Evolutionary conservation across 371 early-diverging fungal genomes (phyloP).

Genomic region (Rhizomucor pusillus): DNA sequence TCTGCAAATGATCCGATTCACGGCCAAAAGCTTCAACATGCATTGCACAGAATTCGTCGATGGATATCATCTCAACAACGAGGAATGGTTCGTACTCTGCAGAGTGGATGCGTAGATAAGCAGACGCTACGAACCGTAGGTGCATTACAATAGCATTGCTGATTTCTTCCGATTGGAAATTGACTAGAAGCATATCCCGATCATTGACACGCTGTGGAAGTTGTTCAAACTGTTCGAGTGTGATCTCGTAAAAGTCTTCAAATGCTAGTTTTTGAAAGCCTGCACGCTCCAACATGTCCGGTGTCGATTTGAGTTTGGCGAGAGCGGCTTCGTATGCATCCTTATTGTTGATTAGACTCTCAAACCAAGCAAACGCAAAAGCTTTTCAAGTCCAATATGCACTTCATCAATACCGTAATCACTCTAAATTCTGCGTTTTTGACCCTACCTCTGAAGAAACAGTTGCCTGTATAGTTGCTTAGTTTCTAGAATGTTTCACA

Average conservation of each 20-base stretch:
- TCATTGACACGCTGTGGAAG: slow-evolving; percentile 29
- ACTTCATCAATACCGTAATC: neutral
- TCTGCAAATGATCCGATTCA: slow-evolving; percentile 70
- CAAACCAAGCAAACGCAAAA: slow-evolving; percentile 70
- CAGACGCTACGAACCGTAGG: slow-evolving; percentile 65
- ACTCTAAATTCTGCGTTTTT: neutral
- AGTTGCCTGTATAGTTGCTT: slow-evolving; percentile 51
- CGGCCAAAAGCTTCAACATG: slow-evolving; percentile 72
- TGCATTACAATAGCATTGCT: slow-evolving; percentile 71
- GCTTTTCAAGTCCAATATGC: slow-evolving; percentile 44
- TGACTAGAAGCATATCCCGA: slow-evolving; percentile 45
- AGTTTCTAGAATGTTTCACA: neutral
- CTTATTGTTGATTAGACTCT: slow-evolving; percentile 40
- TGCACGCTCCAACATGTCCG: slow-evolving; percentile 44
- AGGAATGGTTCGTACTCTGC: slow-evolving; percentile 70
- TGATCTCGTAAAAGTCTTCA: slow-evolving; percentile 64
- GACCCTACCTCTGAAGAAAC: slow-evolving; percentile 66
- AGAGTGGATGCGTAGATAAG: slow-evolving; percentile 59
- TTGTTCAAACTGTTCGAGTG: slow-evolving; percentile 41
- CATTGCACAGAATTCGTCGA: slow-evolving; percentile 63
- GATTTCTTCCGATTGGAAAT: slow-evolving; percentile 61
- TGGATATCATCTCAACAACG: slow-evolving; percentile 55
- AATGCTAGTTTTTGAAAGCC: slow-evolving; percentile 60
- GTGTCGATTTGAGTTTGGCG: slow-evolving; percentile 38
- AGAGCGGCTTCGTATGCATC: slow-evolving; percentile 30